Evolutionary conservation across 352 stramenopile genomes (phyloP).

Genomic region (Phytophthora pisi): DNA sequence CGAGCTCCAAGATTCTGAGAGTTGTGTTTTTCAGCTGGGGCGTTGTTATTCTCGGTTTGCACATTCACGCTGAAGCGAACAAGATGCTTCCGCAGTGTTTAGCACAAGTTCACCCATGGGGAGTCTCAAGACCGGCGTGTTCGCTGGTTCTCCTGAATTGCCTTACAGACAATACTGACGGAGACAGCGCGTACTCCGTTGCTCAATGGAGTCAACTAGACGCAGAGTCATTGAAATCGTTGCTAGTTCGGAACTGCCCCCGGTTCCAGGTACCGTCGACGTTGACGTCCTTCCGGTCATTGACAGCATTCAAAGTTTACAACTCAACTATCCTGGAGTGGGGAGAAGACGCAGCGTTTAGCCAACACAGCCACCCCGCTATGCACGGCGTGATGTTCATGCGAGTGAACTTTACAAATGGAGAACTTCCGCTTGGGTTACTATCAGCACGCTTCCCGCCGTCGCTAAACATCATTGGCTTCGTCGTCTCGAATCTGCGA

Average conservation of each 20-base stretch:
- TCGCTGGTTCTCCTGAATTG: conserved; percentile 38
- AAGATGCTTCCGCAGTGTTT: conserved; percentile 33
- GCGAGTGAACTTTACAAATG: conserved; percentile 29
- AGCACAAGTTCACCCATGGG: conserved; percentile 36
- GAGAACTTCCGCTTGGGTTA: conserved; percentile 30
- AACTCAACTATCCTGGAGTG: conserved; percentile 38
- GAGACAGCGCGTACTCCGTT: conserved; percentile 9
- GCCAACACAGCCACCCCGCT: conserved; percentile 11
- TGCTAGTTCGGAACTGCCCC: conserved; percentile 33
- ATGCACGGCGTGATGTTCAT: conserved; percentile 25
- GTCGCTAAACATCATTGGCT: conserved; percentile 28
- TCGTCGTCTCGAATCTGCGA: conserved; percentile 33
- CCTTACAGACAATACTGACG: conserved; percentile 18
- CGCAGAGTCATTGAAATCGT: conserved; percentile 12
- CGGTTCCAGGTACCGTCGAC: conserved; percentile 23
- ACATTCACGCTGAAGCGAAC: conserved; percentile 29
- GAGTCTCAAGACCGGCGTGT: conserved; percentile 27
- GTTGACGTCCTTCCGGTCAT: conserved; percentile 14
- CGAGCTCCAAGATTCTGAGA: conserved; percentile 20
- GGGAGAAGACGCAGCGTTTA: conserved; percentile 27
- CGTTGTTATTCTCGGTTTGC: conserved; percentile 26
- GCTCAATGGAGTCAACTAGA: conserved; percentile 27
- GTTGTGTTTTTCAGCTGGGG: conserved; percentile 38
- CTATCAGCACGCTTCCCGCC: conserved; percentile 26
- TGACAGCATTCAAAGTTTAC: conserved; percentile 34